Percentiles rank a stretch among this genome's conserved stretches.
These are phyloP conservation scores for Auricularia sp. DNA, from an alignment of 768 basidiomycete species.

Conservation along the genomic window DNA sequence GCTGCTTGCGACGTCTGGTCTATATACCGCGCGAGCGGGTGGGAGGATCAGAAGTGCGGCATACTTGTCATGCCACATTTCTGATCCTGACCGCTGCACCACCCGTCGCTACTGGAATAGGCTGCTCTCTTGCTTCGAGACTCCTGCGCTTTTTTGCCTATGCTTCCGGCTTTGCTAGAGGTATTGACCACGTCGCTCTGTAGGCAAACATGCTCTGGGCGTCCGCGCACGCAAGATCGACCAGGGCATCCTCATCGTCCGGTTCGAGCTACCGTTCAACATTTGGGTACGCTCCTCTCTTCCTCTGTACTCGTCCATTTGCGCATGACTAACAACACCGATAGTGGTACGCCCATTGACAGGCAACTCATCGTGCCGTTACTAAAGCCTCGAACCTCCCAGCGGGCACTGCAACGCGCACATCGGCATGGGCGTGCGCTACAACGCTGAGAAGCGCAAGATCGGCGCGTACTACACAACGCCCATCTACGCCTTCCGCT, in stretches of 20 bases:
- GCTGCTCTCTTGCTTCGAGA: too few species aligned
- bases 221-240: conserved; percentile 91
- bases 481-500: conserved; percentile 88
- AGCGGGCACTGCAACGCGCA: conserved; percentile 93
- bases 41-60: too few species aligned
- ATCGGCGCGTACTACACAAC: conserved; percentile 91
- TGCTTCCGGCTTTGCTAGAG: too few species aligned
- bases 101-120: too few species aligned
- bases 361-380: neutral
- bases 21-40: too few species aligned
- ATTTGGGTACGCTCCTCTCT: conserved; percentile 43
- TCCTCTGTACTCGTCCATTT: conserved; percentile 2
- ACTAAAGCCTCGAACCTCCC: conserved; percentile 4
- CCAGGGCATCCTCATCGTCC: conserved; percentile 89
- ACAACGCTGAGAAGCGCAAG: conserved; percentile 98
- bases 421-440: conserved; percentile 98
- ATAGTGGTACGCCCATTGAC: neutral
- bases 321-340: neutral
- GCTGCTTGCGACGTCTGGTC: too few species aligned
- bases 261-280: conserved; percentile 94
- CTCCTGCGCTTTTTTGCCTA: too few species aligned
- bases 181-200: neutral
- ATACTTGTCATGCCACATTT: too few species aligned
- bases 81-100: too few species aligned
- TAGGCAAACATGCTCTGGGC: conserved; percentile 90